These are phyloP conservation scores for Torrubiella hemipterigena DNA, from an alignment of 2,329 filamentous ascomycete genomes.

Conservation along the genomic window DNA sequence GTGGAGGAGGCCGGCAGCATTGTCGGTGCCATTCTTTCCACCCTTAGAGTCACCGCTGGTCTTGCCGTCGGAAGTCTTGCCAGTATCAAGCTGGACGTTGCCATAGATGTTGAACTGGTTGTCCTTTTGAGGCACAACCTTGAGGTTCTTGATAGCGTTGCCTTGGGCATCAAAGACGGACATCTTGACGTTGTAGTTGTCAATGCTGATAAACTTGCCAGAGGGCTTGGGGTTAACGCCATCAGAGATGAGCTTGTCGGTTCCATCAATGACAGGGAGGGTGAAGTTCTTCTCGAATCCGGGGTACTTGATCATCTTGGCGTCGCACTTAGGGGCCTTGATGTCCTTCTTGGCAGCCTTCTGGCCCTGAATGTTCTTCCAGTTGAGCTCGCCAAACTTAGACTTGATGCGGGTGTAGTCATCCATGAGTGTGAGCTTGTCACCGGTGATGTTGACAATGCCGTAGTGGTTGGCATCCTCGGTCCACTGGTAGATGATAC, in stretches of 20 bases:
- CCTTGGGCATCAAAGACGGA: conserved; percentile 28
- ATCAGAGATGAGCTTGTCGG: conserved; percentile 62
- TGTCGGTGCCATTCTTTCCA: conserved; percentile 8
- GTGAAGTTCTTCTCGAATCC: conserved; percentile 72
- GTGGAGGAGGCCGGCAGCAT: conserved; percentile 15
- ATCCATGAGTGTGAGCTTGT: conserved; percentile 43
- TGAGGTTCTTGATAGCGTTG: conserved; percentile 29
- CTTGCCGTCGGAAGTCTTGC: conserved; percentile 13
- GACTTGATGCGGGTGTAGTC: conserved; percentile 65
- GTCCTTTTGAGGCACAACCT: conserved; percentile 32
- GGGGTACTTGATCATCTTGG: conserved; percentile 52
- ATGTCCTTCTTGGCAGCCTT: conserved; percentile 41
- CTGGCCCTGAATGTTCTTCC: conserved; percentile 50
- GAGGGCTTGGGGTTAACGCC: conserved; percentile 55
- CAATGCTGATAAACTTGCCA: conserved; percentile 59
- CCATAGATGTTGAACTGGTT: conserved; percentile 33
- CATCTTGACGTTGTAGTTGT: conserved; percentile 45
- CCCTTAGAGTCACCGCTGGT: conserved; percentile 1
- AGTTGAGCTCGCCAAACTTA: conserved; percentile 66
- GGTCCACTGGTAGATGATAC: conserved; percentile 71
- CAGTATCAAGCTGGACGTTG: conserved; percentile 25
- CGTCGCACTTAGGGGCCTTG: conserved; percentile 49
- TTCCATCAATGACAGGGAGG: conserved; percentile 55
- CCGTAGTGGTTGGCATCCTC: conserved; percentile 58
- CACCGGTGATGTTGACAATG: conserved; percentile 48